Evolutionary conservation across 2,329 filamentous ascomycete species (phyloP), one percentile per base, ranked within the genome.

Genomic region (Myotisia sp.): DNA sequence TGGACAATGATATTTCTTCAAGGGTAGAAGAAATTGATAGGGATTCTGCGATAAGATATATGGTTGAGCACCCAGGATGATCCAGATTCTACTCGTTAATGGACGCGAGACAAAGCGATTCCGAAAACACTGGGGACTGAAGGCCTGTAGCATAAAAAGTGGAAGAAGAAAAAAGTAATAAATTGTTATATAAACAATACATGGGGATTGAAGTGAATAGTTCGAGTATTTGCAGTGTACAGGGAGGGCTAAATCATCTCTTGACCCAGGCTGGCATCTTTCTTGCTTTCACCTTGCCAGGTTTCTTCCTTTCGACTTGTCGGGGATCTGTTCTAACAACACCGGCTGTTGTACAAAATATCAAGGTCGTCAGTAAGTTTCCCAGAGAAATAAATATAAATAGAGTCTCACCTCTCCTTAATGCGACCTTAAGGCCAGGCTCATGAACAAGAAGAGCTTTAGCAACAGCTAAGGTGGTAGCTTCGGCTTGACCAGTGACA

Each of bases 181-280:
- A 18, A 16, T 16, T 5, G 19, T n/a, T 24, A 19, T 10, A 13
- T 19, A 16, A 29, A 34, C 6, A 28, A 9, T 13, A 22, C 5
- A 27, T 21, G 29, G 21, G 4, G 28, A 6, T 16, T 19, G 27
- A 38, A 38, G 33, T 10, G 29, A 20, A 24, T 17, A n/a, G 22
- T 42, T 34, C 36, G 34, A n/a, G n/a, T n/a, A n/a, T n/a, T n/a
- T n/a, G n/a, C n/a, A n/a, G n/a, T n/a, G n/a, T n/a, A n/a, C n/a
- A n/a, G n/a, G n/a, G n/a, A n/a, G n/a, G n/a, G n/a, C n/a, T 12
- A 32, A 37, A 42, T 59, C 46, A 77, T 56, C 74, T 67, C 75
- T 94, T 95, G 70, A 95, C 86, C 90, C 92, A 98, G 50, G 90
- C 73, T 40, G 87, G 87, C 75, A 80, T 92, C 76, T 98, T 98